Evolutionary conservation across 768 basidiomycete genomes (phyloP), one percentile per base, ranked within the genome.

Genomic region (Amanita pseudoporphyria): DNA sequence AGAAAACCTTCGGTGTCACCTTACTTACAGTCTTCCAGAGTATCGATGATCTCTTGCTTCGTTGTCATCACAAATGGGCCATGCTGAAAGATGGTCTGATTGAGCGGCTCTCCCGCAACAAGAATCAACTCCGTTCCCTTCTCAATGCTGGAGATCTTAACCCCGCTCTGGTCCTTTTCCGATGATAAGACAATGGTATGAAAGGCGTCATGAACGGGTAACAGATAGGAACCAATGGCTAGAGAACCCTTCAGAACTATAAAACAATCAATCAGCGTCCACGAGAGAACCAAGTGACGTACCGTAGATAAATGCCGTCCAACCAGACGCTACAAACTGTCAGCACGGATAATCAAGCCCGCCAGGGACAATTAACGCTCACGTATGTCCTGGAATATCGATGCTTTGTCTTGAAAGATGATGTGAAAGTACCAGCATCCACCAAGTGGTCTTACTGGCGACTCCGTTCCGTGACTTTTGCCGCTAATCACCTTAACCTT

Each of bases 341-440:
- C n/a, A 26, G 18, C 21, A 39, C 43, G 21, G 14, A 42, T 36
- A 26, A 10, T 38, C 35, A 40, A 37, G 13, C 10, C 6, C 21
- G 26, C 13, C 10, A 12, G n/a, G 19, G 10, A 28, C n/a, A 21
- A 44, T 31, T 24, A 32, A 18, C 12, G 66, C 83, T 60, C 55
- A 81, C 88, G 93, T 35, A 97, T 71, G 9, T 84, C 79, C 62
- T 94, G 94, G 70, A 88, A 95, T 26, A 90, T 74, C 26, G 62
- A 71, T 1, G 77, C 81, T 26, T 78, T 73, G 52, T 74, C 74
- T 22, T 73, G 66, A 62, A 94, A 81, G 51, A 69, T 79, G 53
- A 84, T 67, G 60, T 94, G 89, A 68, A 94, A 83, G 65, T 80
- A 96, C 88, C 90, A 94, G 65, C 92, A 94, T 5, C 94, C 94